phyloP scores from a whole-genome alignment of 2,329 filamentous ascomycete genomes.

The Chaetomiaceae sp. region DNA sequence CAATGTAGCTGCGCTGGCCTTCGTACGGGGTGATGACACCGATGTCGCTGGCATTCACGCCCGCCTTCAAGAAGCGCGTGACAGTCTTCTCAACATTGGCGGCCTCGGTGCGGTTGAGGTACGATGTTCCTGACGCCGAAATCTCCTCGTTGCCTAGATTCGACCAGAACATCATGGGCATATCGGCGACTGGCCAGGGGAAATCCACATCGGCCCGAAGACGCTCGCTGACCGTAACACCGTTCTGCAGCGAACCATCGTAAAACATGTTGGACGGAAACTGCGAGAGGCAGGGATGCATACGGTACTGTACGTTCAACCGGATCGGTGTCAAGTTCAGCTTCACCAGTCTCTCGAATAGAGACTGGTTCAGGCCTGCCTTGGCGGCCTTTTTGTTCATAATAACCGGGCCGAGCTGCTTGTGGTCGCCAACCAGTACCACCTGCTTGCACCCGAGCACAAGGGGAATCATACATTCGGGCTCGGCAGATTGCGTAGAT shows the following conservation, averaged over 20 bases:
- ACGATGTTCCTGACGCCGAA: constrained; percentile 93
- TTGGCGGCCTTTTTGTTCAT: constrained; percentile 99
- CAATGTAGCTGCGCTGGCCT: constrained; percentile 95
- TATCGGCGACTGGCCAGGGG: constrained; percentile 90
- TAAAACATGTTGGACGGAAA: constrained; percentile 99
- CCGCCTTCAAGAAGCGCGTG: constrained; percentile 97
- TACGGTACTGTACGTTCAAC: constrained; percentile 95
- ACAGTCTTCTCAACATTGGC: constrained; percentile 98
- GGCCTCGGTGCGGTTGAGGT: constrained; percentile 94
- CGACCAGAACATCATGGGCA: constrained; percentile 99
- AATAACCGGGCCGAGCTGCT: constrained; percentile 95
- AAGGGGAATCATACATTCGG: constrained; percentile 97
- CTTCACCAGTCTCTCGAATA: constrained; percentile 93
- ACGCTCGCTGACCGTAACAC: constrained; percentile 83
- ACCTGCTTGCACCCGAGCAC: constrained; percentile 98
- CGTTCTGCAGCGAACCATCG: constrained; percentile 93
- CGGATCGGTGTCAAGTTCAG: constrained; percentile 87
- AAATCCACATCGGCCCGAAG: constrained; percentile 93
- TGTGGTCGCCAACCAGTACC: constrained; percentile 96
- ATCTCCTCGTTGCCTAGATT: constrained; percentile 98
- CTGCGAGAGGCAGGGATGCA: constrained; percentile 95
- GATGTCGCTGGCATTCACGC: constrained; percentile 88
- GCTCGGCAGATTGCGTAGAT: constrained; percentile 95
- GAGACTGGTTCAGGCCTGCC: constrained; percentile 93
- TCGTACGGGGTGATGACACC: constrained; percentile 99